Conservation (phyloP, 2,329 filamentous ascomycete genomes). For the Diaporthe sp. region DNA sequence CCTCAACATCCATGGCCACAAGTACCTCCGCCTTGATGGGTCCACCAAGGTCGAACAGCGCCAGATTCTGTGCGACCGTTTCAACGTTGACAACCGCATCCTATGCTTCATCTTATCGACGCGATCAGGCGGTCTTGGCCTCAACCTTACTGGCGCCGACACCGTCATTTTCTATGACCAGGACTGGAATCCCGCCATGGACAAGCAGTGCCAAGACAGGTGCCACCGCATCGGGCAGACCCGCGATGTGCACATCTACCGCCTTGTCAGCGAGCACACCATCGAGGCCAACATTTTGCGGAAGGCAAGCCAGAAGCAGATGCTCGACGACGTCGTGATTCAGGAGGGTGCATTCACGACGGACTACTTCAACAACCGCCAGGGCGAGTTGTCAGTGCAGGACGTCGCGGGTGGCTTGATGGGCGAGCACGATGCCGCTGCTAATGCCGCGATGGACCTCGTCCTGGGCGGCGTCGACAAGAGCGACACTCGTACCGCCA, state of each 20-base stretch:
- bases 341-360: conserved; percentile 99
- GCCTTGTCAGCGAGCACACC: conserved; percentile 91
- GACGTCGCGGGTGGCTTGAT: conserved; percentile 75
- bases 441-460: conserved; percentile 86
- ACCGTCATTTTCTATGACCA: conserved; percentile 99
- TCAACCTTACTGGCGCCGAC: conserved; percentile 96
- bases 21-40: conserved; percentile 96
- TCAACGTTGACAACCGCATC: conserved; percentile 95
- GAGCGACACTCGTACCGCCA: conserved; percentile 72
- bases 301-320: conserved; percentile 96
- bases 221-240: conserved; percentile 98
- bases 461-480: conserved; percentile 79
- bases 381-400: conserved; percentile 72
- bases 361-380: conserved; percentile 83
- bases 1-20: conserved; percentile 96
- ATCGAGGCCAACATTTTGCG: conserved; percentile 98
- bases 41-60: conserved; percentile 96
- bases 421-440: conserved; percentile 76
- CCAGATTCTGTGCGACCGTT: conserved; percentile 94
- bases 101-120: conserved; percentile 96
- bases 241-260: conserved; percentile 97
- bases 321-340: conserved; percentile 98
- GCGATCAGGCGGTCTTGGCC: conserved; percentile 92
- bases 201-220: conserved; percentile 98
- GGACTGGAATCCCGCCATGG: conserved; percentile 99